Evolutionary conservation across 1,139 yeast genomes (phyloP).

Genomic region (Blastobotrys aristatus): DNA sequence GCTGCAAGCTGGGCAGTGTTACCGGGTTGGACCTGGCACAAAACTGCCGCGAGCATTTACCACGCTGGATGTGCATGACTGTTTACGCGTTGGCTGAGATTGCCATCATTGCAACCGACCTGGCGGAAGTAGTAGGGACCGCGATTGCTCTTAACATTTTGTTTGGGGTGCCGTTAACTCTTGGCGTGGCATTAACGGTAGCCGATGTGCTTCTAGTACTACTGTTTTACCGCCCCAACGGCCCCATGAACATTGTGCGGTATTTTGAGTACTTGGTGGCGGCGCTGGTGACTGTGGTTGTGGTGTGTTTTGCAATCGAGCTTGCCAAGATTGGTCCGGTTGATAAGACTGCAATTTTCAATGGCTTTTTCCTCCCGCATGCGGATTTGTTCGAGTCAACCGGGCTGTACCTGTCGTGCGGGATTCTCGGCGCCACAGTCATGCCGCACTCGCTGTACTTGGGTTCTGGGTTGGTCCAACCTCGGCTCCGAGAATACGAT

Average conservation of each 20-base stretch:
- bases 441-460: constrained; percentile 95
- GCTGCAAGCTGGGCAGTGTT: constrained; percentile 82
- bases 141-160: constrained; percentile 84
- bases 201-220: constrained; percentile 79
- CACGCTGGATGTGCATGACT: constrained; percentile 53
- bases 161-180: constrained; percentile 66
- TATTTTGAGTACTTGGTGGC: constrained; percentile 81
- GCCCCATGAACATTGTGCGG: constrained; percentile 71
- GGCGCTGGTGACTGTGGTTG: constrained; percentile 71
- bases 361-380: constrained; percentile 74
- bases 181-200: constrained; percentile 78
- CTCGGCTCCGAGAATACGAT: constrained; percentile 81
- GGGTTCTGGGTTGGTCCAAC: constrained; percentile 91
- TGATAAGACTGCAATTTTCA: constrained; percentile 49
- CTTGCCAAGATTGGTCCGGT: constrained; percentile 52
- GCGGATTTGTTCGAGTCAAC: constrained; percentile 65
- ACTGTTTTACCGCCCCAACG: constrained; percentile 85
- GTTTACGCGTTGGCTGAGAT: constrained; percentile 75
- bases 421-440: constrained; percentile 92
- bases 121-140: constrained; percentile 92
- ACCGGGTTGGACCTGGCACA: constrained; percentile 89
- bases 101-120: constrained; percentile 87
- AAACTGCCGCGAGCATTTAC: constrained; percentile 72
- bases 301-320: constrained; percentile 78
- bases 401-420: constrained; percentile 81